Base-by-base conservation (phyloP, 139 green algal species). In the Closterium sp. region DNA sequence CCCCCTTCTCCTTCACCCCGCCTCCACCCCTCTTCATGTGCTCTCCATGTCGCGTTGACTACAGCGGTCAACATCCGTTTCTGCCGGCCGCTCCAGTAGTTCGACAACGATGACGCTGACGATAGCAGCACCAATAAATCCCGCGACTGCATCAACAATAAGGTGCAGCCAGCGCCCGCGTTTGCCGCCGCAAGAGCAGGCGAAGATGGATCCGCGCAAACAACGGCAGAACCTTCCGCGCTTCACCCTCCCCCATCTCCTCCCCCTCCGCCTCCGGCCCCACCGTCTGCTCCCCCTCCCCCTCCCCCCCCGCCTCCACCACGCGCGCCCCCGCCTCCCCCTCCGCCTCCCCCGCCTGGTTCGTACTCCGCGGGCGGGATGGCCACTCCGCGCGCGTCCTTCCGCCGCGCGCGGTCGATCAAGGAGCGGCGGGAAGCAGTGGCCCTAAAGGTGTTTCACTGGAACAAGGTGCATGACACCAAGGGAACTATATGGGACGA, bases 401-500 rank as follows among this genome's bases (percentile, higher is more conserved):
- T 88, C 85, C 85, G 29, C 27, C 85, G 85, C n/a, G 85, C 85
- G 85, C 85, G 85, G 85, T 30, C 85, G 85, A 87, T 30, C n/a
- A 31, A 30, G 85, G 30, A 50, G 24, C 31, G 31, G 87, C n/a
- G 24, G 32, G 87, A 62, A 2, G 29, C 28, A 4, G 87, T 62
- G 29, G 24, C 87, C 3, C 17, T 89, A 9, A 89, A 89, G 30
- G 87, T 50, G n/a, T 50, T 91, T 5, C 31, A 86, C 88, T 91
- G 88, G 88, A 86, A 2, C 22, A 91, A 91, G 34, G 17, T 91
- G 38, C 88, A 38, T 13, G 29, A 86, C 24, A 91, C 88, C 24
- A 31, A 85, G 88, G 88, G 88, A 3, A 91, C 88, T 7, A 91
- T 91, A 4, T 91, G 88, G 88, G 88, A 29, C 17, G 88, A 91